Base-by-base conservation (phyloP, 2,329 filamentous ascomycete genomes). In the Aspergillus ibericus region DNA sequence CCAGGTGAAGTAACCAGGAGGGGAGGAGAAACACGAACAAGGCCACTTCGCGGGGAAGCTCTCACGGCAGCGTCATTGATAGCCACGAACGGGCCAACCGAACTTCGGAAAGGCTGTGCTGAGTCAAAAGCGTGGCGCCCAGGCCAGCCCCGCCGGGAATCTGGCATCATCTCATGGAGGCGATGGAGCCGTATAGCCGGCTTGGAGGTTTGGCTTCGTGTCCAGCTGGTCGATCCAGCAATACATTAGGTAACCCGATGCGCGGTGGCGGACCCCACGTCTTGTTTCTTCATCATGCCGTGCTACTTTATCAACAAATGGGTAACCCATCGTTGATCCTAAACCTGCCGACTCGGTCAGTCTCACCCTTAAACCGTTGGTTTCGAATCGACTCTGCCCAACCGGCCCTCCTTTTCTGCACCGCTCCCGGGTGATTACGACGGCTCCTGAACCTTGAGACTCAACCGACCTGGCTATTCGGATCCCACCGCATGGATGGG, bases 181-280 rank as follows among this genome's bases (percentile, higher is more conserved):
- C 50, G 50, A 38, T 25, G 15, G n/a, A 42, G 50, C 50, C 50
- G 50, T 38, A 53, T 42, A 40, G 35, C 50, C 50, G 47, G 32
- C 27, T 50, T 32, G 47, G 47, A 10, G n/a, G 40, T 42, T 42
- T 20, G 18, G 38, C 38, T 42, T 48, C 44, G 49, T 53, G 35
- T 53, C 50, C 50, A 53, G 50, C 50, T 42, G 35, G 50, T 53
- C 50, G 35, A 53, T 53, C 50, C 34, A 40, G 27, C 50, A 53
- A 53, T 53, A 53, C 40, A 53, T 53, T 42, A 42, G 50, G 50
- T 42, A 53, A 53, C 50, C 50, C n/a, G 35, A 42, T 40, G 35
- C 27, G 20, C 38, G 25, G 50, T 53, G 50, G 50, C 50, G 36
- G 35, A 40, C 36, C 36, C 50, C 35, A 53, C 40, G 18, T 53